Evolutionary conservation across 2,329 filamentous ascomycete species (phyloP).

Genomic region (Thielaviopsis punctulata): DNA sequence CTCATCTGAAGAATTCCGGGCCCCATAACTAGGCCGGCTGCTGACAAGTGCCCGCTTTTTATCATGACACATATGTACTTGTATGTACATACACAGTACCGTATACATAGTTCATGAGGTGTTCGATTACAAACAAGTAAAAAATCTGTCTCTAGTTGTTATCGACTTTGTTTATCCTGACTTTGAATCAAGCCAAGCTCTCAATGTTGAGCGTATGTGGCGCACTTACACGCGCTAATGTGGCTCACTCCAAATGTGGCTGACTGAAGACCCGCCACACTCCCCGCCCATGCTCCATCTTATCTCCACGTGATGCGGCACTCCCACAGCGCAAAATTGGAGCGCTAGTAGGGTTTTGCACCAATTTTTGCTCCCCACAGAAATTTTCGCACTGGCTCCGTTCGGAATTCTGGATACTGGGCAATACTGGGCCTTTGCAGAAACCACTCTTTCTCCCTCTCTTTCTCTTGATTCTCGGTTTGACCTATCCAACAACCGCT

Average conservation of each 20-base stretch:
- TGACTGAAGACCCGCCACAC: background rate
- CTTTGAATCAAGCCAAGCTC: too few relatives aligned
- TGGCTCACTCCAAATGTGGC: background rate
- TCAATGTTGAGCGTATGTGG: background rate
- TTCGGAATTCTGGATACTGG: slow-evolving; percentile 6
- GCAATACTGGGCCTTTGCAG: slow-evolving; percentile 3
- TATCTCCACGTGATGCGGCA: background rate
- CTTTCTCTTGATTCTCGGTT: slow-evolving; percentile 1
- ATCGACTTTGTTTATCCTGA: too few relatives aligned
- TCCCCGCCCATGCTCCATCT: background rate
- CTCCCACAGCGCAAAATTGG: slow-evolving; percentile 2
- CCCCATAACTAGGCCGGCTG: background rate
- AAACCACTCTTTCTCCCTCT: slow-evolving; percentile 7
- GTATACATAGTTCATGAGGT: background rate
- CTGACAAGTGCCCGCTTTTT: background rate
- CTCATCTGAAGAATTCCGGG: too few relatives aligned
- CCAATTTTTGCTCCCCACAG: slow-evolving; percentile 8
- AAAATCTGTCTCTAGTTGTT: too few relatives aligned
- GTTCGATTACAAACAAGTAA: too few relatives aligned
- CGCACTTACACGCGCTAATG: background rate
- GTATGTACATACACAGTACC: too few relatives aligned
- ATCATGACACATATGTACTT: background rate
- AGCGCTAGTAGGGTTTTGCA: slow-evolving; percentile 7
- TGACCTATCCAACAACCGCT: slow-evolving; percentile 10
- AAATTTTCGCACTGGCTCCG: slow-evolving; percentile 3